phyloP scores from a whole-genome alignment of 1,284 basidiomycete species.

The Cryptococcus deneoformans region DNA sequence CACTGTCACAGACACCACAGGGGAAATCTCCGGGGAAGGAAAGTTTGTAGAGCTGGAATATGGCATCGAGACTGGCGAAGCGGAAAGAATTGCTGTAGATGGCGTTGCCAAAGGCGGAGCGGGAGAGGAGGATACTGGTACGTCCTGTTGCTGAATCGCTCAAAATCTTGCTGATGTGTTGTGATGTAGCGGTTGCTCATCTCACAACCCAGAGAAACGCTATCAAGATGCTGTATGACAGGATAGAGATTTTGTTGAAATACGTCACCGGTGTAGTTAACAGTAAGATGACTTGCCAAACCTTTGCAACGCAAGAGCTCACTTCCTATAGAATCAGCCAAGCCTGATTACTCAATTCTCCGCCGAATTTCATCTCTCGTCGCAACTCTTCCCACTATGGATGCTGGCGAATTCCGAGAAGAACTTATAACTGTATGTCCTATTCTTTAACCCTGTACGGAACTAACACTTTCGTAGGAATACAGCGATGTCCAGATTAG shows the following conservation, averaged over 20 bases:
- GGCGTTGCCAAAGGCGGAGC: slow-evolving; percentile 80
- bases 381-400: slow-evolving; percentile 79
- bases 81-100: slow-evolving; percentile 96
- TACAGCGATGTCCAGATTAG: slow-evolving; percentile 94
- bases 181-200: slow-evolving; percentile 72
- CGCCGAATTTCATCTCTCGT: slow-evolving; percentile 81
- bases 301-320: not conserved
- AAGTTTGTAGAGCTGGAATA: slow-evolving; percentile 68
- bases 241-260: slow-evolving; percentile 74
- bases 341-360: slow-evolving; percentile 72
- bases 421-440: slow-evolving; percentile 76
- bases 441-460: no score
- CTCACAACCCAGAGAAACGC: slow-evolving; percentile 89
- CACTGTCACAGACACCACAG: slow-evolving; percentile 25
- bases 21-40: slow-evolving; percentile 72
- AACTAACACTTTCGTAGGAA: slow-evolving; percentile 60
- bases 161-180: not conserved
- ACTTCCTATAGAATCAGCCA: slow-evolving; percentile 57
- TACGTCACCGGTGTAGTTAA: slow-evolving; percentile 74
- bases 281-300: slow-evolving; percentile 53
- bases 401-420: slow-evolving; percentile 70
- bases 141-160: slow-evolving; percentile 17
- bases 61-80: slow-evolving; percentile 91
- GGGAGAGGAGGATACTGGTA: slow-evolving; percentile 55
- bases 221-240: slow-evolving; percentile 91